These are phyloP conservation scores for Hypseocharis bilobata DNA, from an alignment of 441 rosid species.

Conservation along the genomic window DNA sequence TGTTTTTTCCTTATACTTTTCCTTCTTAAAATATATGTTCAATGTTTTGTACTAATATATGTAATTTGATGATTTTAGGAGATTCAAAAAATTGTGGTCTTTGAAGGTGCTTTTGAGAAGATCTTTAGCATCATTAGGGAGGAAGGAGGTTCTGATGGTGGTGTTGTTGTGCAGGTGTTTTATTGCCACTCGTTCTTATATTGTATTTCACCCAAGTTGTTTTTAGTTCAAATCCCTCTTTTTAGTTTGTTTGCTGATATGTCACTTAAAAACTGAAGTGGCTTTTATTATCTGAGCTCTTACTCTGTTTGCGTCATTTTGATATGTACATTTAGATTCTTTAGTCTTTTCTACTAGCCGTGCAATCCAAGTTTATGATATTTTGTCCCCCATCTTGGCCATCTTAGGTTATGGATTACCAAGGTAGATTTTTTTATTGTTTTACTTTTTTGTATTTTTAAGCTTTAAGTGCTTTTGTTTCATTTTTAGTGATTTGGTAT, in stretches of 20 bases:
- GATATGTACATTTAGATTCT: background rate
- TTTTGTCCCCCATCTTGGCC: no score
- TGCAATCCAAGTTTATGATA: no score
- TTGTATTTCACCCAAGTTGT: background rate
- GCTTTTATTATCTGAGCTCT: background rate
- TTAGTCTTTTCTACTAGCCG: background rate
- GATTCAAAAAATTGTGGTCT: conserved; percentile 94
- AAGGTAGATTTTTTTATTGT: no score
- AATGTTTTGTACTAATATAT: conserved; percentile 19
- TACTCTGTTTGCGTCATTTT: background rate
- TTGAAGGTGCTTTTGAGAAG: conserved; percentile 95
- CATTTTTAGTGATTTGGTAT: no score
- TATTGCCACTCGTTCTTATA: conserved; percentile 1
- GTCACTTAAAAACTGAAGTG: background rate
- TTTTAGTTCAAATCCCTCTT: background rate
- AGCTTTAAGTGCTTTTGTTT: no score
- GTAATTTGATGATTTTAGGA: conserved; percentile 42
- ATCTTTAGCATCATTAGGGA: conserved; percentile 80
- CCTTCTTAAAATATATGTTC: conserved; percentile 3
- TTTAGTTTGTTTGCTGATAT: conserved; percentile 6
- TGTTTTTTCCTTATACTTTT: conserved; percentile 7
- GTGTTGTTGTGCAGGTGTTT: conserved; percentile 93
- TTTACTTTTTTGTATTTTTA: no score
- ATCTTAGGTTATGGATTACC: no score
- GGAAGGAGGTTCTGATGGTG: conserved; percentile 97